Evolutionary conservation across 805 yeast genomes (phyloP).

Genomic region (Kodamaea laetipori): DNA sequence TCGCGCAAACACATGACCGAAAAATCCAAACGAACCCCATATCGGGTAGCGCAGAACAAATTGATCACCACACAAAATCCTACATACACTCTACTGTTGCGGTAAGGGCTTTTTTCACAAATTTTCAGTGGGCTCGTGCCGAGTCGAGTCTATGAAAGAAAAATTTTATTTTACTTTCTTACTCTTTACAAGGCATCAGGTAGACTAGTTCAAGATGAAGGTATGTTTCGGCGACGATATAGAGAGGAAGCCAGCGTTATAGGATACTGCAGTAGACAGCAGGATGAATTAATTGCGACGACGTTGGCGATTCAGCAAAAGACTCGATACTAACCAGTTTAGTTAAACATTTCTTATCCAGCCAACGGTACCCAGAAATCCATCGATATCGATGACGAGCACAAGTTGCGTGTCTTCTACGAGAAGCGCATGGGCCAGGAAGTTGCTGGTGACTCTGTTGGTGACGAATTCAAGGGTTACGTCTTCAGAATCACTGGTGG

Average conservation of each 20-base stretch:
- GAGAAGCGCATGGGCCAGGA: conserved; percentile 99
- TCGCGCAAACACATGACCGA: conserved; percentile 6
- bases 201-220: conserved; percentile 46
- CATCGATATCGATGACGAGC: conserved; percentile 98
- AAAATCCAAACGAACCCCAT: neutral
- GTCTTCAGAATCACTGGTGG: conserved; percentile 98
- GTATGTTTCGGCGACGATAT: conserved; percentile 30
- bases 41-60: conserved; percentile 11
- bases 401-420: conserved; percentile 96
- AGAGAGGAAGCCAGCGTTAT: too few relatives aligned
- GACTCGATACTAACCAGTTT: conserved; percentile 15
- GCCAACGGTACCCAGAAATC: conserved; percentile 99
- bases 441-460: conserved; percentile 97
- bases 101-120: conserved; percentile 6
- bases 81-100: too few relatives aligned
- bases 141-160: conserved; percentile 9
- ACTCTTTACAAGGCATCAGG: conserved; percentile 31
- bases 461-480: conserved; percentile 99
- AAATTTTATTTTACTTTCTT: conserved; percentile 23
- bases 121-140: conserved; percentile 6
- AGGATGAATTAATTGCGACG: neutral
- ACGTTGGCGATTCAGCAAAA: too few relatives aligned
- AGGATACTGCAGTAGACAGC: too few relatives aligned
- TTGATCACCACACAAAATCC: too few relatives aligned
- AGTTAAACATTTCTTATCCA: conserved; percentile 99